Evolutionary conservation across 495 filamentous ascomycete genomes (phyloP).

Genomic region (Aspergillus ellipticus): DNA sequence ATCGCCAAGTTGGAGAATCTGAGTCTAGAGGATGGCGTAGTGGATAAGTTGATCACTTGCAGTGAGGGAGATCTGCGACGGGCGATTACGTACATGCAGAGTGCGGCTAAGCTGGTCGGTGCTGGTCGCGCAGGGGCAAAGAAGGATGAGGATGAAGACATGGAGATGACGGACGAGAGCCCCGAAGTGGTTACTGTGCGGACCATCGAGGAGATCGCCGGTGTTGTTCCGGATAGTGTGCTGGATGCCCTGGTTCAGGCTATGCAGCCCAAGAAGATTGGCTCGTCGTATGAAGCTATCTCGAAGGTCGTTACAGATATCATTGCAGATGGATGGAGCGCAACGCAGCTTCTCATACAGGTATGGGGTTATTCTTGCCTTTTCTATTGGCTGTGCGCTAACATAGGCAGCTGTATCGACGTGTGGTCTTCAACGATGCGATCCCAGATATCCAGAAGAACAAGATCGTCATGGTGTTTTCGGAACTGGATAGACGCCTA

Average conservation of each 20-base stretch:
- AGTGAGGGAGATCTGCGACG: conserved; percentile 93
- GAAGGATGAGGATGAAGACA: conserved; percentile 48
- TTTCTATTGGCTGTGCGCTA: not conserved
- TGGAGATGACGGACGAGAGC: conserved; percentile 46
- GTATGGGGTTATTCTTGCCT: conserved; percentile 38
- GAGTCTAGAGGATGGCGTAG: conserved; percentile 67
- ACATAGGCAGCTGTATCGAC: conserved; percentile 67
- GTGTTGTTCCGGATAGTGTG: conserved; percentile 75
- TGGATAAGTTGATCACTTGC: conserved; percentile 79
- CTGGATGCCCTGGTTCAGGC: conserved; percentile 68
- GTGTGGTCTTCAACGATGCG: conserved; percentile 76
- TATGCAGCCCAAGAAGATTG: conserved; percentile 66
- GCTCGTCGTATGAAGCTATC: conserved; percentile 67
- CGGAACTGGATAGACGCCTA: conserved; percentile 87
- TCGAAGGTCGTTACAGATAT: conserved; percentile 78
- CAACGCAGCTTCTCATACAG: conserved; percentile 80
- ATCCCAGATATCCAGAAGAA: conserved; percentile 84
- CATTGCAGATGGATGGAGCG: conserved; percentile 97
- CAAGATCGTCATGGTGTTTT: conserved; percentile 84
- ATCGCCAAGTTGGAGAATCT: conserved; percentile 80
- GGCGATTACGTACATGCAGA: conserved; percentile 94
- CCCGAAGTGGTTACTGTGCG: conserved; percentile 60
- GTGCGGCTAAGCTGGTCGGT: conserved; percentile 75
- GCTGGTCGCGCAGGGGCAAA: conserved; percentile 38
- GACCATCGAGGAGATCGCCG: conserved; percentile 91